Evolutionary conservation across 345 rosid species (phyloP).

Genomic region (Arabis alpina): DNA sequence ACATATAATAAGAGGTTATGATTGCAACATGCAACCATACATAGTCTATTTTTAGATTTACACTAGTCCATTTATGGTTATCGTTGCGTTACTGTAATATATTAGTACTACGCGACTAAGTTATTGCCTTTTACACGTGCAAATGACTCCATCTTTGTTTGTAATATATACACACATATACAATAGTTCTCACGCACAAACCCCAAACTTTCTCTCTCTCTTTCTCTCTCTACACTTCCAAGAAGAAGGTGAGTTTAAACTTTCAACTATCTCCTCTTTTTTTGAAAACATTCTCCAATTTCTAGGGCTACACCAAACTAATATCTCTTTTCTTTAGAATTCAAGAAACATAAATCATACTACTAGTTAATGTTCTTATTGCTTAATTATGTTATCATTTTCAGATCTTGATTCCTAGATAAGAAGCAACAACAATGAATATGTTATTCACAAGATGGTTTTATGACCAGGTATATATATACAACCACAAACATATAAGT

Average conservation of each 20-base stretch:
- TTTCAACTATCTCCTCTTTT: not conserved
- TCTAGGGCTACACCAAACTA: constrained; percentile 23
- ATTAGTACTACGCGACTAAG: not conserved
- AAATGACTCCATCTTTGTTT: constrained; percentile 11
- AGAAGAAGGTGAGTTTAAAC: constrained; percentile 33
- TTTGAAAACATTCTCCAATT: not conserved
- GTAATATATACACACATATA: constrained; percentile 11
- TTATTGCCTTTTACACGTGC: constrained; percentile 24
- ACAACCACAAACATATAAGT: too few species aligned
- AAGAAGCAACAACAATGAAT: constrained; percentile 36
- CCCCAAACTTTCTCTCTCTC: not conserved
- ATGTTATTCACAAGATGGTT: constrained; percentile 53
- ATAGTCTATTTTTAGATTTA: too few species aligned
- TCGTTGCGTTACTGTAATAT: not conserved
- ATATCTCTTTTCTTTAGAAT: not conserved
- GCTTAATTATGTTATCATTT: not conserved
- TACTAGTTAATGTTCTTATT: too few species aligned
- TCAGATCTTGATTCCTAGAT: constrained; percentile 24
- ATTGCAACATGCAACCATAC: too few species aligned
- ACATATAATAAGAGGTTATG: too few species aligned
- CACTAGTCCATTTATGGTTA: too few species aligned
- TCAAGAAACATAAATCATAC: constrained; percentile 14
- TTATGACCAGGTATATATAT: constrained; percentile 52
- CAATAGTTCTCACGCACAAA: constrained; percentile 2
- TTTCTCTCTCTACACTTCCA: constrained; percentile 23